Evolutionary conservation across 2,329 filamentous ascomycete species (phyloP).

Genomic region (Talaromyces sp.): DNA sequence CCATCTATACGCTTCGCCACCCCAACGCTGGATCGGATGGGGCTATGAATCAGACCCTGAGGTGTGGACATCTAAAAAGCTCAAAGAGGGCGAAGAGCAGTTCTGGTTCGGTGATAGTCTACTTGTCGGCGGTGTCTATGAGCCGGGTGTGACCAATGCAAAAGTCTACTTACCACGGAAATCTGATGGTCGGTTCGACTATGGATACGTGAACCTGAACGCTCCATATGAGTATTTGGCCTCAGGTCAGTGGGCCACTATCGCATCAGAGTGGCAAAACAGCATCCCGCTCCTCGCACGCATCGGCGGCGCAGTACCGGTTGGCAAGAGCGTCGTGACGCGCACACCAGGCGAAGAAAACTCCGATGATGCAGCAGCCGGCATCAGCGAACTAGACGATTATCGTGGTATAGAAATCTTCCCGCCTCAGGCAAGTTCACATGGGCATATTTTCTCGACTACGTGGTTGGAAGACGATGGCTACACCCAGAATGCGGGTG

Average conservation of each 20-base stretch:
- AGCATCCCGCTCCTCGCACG: conserved; percentile 57
- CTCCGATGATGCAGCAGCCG: conserved; percentile 40
- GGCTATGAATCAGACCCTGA: conserved; percentile 65
- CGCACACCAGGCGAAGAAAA: conserved; percentile 55
- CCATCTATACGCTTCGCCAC: conserved; percentile 59
- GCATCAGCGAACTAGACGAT: conserved; percentile 46
- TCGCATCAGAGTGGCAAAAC: conserved; percentile 51
- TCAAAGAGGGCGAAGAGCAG: conserved; percentile 65
- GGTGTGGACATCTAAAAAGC: conserved; percentile 57
- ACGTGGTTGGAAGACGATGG: conserved; percentile 60
- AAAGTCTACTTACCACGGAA: conserved; percentile 61
- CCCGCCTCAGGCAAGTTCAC: conserved; percentile 45
- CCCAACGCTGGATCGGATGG: conserved; percentile 71
- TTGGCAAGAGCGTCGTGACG: conserved; percentile 52
- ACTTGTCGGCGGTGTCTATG: conserved; percentile 62
- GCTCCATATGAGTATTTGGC: conserved; percentile 57
- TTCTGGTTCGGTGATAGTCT: conserved; percentile 70
- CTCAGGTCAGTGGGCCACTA: conserved; percentile 53
- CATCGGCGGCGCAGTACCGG: conserved; percentile 53
- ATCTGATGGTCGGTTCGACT: conserved; percentile 38
- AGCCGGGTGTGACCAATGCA: conserved; percentile 53
- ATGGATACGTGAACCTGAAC: conserved; percentile 62
- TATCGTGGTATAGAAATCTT: conserved; percentile 59
- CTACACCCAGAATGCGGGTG: conserved; percentile 44
- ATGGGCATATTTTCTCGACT: conserved; percentile 38